Base-by-base conservation (phyloP, 2,329 filamentous ascomycete species). In the Fusarium virguliforme region DNA sequence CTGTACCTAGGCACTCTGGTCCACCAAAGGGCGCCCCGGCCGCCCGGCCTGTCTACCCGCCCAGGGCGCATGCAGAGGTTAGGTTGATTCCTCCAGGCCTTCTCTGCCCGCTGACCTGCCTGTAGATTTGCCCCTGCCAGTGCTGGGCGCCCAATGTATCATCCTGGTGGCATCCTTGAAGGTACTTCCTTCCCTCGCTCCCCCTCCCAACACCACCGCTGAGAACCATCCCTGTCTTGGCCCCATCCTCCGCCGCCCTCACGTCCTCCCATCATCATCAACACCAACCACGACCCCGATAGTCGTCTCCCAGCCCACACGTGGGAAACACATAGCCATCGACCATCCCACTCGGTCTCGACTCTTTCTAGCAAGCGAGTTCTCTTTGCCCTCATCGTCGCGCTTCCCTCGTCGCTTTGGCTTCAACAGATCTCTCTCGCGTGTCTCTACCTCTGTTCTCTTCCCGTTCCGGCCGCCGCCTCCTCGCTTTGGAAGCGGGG, bases 401-500 rank as follows among this genome's bases (percentile, higher is more conserved):
- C 61, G 51, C 60, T 32, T 54, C 50, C 48, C 59, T 46, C 60
- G 61, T 62, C 35, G 26, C 22, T 55, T 30, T 55, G 46, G 30
- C 46, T n/a, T 56, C 46, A 48, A 54, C 50, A 54, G 59, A 37
- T n/a, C 51, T 54, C 57, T 68, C 62, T 62, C 64, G 62, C 63
- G 70, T 67, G 56, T 62, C 53, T 18, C 18, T 18, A 18, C 18
- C 18, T 18, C 18, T 53, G 62, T 35, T 24, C 67, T 74, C 64
- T 65, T 72, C 73, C 72, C 64, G 65, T 75, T 76, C 75, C 74
- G 72, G 75, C 65, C 73, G 73, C 64, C 71, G 64, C 67, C 70
- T 64, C 62, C 64, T 75, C 64, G 62, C 66, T 65, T 66, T 75
- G 64, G 75, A 77, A 77, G 75, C 75, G 75, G 75, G 75, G 75